phyloP scores from a whole-genome alignment of 306 rosid genomes.

The Dalbergia cultrata region DNA sequence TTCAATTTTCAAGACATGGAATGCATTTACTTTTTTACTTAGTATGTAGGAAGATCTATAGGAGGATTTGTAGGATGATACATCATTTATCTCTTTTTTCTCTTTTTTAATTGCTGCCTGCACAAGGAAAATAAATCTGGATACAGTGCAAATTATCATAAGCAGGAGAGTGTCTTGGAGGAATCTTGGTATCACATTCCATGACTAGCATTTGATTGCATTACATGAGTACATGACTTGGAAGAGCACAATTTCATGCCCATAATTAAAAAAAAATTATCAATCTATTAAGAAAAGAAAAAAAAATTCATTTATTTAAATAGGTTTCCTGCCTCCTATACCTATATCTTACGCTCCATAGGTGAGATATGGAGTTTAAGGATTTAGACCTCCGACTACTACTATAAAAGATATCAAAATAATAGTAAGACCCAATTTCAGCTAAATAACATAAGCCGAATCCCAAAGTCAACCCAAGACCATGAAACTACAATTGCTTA shows the following conservation, averaged over 20 bases:
- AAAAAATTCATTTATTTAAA: slow-evolving; percentile 4
- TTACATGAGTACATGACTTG: slow-evolving; percentile 11
- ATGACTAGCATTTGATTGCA: slow-evolving; percentile 18
- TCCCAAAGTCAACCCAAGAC: slow-evolving; percentile 10
- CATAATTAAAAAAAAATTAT: slow-evolving; percentile 28
- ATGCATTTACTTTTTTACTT: too few species aligned
- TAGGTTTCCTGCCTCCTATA: slow-evolving; percentile 30
- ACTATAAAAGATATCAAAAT: slow-evolving; percentile 22
- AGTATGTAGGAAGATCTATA: too few species aligned
- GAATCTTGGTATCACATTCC: slow-evolving; percentile 26
- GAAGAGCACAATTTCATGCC: slow-evolving; percentile 24
- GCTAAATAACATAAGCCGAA: slow-evolving; percentile 28
- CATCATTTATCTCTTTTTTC: too few species aligned
- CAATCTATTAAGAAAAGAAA: background rate
- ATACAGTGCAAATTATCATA: background rate
- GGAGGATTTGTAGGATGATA: too few species aligned
- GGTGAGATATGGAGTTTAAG: slow-evolving; percentile 26
- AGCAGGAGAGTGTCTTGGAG: slow-evolving; percentile 16
- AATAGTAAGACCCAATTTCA: slow-evolving; percentile 13
- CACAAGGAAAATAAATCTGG: background rate
- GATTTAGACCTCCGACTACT: slow-evolving; percentile 16
- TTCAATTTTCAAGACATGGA: too few species aligned
- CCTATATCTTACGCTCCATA: slow-evolving; percentile 22
- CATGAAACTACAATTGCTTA: slow-evolving; percentile 6
- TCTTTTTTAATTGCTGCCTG: background rate